These are phyloP conservation scores for Chlamydomonas schloesseri DNA, from an alignment of 139 green algal species.

Conservation along the genomic window DNA sequence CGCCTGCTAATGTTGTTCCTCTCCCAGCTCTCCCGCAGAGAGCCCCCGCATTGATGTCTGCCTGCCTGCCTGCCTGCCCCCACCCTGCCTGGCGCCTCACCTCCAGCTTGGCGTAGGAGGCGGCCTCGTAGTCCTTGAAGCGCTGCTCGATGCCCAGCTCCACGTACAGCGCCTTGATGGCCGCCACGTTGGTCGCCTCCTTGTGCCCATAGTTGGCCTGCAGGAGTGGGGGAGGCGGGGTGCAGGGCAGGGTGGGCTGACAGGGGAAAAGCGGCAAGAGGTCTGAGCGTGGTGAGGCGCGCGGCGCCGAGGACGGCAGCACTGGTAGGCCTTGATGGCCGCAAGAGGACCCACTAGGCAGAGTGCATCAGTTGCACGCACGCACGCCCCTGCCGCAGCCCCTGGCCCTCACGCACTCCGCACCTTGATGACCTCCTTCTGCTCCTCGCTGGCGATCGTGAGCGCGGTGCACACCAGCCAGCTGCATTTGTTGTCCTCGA, in stretches of 20 bases:
- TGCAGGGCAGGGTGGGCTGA: not conserved
- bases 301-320: no score
- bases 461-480: slow-evolving; percentile 97
- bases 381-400: no score
- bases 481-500: slow-evolving; percentile 99
- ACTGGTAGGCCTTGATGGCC: no score
- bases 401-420: no score
- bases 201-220: slow-evolving; percentile 93
- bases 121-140: slow-evolving; percentile 90
- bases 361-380: no score
- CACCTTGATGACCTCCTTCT: slow-evolving; percentile 89
- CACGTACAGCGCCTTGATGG: slow-evolving; percentile 92
- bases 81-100: not conserved
- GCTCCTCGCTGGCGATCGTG: slow-evolving; percentile 76
- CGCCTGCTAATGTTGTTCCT: no score
- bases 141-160: slow-evolving; percentile 86
- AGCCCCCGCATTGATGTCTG: no score
- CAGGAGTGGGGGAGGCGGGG: not conserved
- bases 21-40: no score
- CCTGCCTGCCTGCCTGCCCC: no score
- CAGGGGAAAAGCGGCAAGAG: not conserved
- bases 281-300: not conserved
- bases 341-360: no score
- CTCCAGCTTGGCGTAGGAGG: slow-evolving; percentile 72
- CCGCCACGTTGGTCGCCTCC: slow-evolving; percentile 75